These are phyloP conservation scores for Sclerospora graminicola DNA, from an alignment of 352 stramenopile species.

Conservation along the genomic window DNA sequence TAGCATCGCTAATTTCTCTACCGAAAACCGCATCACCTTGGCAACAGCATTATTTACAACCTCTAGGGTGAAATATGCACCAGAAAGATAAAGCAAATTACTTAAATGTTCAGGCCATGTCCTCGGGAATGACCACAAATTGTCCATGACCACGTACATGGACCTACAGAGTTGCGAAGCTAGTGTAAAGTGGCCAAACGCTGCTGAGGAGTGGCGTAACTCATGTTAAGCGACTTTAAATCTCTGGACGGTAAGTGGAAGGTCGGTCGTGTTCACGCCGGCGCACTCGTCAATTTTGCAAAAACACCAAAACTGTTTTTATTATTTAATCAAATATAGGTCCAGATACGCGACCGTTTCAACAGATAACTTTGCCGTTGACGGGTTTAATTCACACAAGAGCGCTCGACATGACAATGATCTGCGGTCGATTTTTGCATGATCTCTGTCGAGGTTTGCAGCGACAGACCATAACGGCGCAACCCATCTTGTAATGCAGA, in stretches of 20 bases:
- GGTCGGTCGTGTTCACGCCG: not conserved
- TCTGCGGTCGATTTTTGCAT: slow-evolving; percentile 20
- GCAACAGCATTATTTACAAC: slow-evolving; percentile 59
- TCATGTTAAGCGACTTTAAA: slow-evolving; percentile 16
- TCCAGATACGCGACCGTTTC: slow-evolving; percentile 23
- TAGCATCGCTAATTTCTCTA: slow-evolving; percentile 3
- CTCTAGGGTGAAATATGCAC: slow-evolving; percentile 24
- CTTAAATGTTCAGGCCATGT: not conserved
- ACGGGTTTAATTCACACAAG: slow-evolving; percentile 35
- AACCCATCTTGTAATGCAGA: slow-evolving; percentile 35
- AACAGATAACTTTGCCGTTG: slow-evolving; percentile 9
- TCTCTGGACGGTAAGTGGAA: slow-evolving; percentile 10
- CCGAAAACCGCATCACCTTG: slow-evolving; percentile 40
- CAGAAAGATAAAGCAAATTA: slow-evolving; percentile 1
- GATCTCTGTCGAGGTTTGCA: slow-evolving; percentile 19
- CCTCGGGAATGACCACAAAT: slow-evolving; percentile 3
- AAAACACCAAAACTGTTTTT: slow-evolving; percentile 11
- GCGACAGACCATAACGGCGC: slow-evolving; percentile 11
- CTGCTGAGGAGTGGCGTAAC: slow-evolving; percentile 26
- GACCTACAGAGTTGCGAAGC: slow-evolving; percentile 45
- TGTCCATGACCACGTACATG: slow-evolving; percentile 25
- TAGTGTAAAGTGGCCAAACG: slow-evolving; percentile 61
- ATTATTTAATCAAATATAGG: slow-evolving; percentile 1
- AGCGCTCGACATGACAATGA: slow-evolving; percentile 27
- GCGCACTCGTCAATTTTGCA: slow-evolving; percentile 5